These are phyloP conservation scores for Penicillium pulvis DNA, from an alignment of 495 filamentous ascomycete genomes.

Conservation along the genomic window DNA sequence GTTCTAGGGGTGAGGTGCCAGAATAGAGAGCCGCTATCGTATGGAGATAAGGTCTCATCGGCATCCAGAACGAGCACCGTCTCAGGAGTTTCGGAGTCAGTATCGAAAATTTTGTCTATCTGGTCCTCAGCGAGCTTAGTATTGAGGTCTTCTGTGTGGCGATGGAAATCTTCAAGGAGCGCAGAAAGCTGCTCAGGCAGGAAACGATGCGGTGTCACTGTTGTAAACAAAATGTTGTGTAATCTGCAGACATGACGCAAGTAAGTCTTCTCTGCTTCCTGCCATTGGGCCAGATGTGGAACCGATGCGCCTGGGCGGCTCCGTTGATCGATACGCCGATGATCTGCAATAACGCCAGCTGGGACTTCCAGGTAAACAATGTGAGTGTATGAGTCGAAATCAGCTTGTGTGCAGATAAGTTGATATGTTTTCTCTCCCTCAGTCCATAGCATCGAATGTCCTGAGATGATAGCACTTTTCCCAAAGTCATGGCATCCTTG, in stretches of 20 bases:
- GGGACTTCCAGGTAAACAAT: slow-evolving; percentile 61
- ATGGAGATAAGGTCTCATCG: too few relatives aligned
- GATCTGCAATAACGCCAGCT: slow-evolving; percentile 35
- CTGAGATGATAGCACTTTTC: slow-evolving; percentile 23
- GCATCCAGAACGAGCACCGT: too few relatives aligned
- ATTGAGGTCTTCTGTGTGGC: slow-evolving; percentile 47
- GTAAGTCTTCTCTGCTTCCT: slow-evolving; percentile 48
- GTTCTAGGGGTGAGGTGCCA: too few relatives aligned
- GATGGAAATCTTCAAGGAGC: slow-evolving; percentile 42
- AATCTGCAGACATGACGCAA: slow-evolving; percentile 51
- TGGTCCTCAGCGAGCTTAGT: slow-evolving; percentile 38
- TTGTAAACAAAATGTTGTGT: slow-evolving; percentile 52
- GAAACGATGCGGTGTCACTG: slow-evolving; percentile 6
- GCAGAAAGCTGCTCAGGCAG: slow-evolving; percentile 15
- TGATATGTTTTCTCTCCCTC: slow-evolving; percentile 16
- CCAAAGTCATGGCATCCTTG: slow-evolving; percentile 24
- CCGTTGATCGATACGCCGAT: slow-evolving; percentile 41
- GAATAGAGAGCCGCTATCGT: too few relatives aligned
- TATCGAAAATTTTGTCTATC: slow-evolving; percentile 2
- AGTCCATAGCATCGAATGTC: not conserved
- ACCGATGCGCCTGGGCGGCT: slow-evolving; percentile 37
- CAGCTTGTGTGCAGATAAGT: slow-evolving; percentile 46
- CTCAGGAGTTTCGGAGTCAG: too few relatives aligned
- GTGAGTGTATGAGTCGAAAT: slow-evolving; percentile 57
- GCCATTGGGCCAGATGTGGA: slow-evolving; percentile 54